Base-by-base conservation (phyloP, 495 filamentous ascomycete genomes). In the Neurospora sp. region DNA sequence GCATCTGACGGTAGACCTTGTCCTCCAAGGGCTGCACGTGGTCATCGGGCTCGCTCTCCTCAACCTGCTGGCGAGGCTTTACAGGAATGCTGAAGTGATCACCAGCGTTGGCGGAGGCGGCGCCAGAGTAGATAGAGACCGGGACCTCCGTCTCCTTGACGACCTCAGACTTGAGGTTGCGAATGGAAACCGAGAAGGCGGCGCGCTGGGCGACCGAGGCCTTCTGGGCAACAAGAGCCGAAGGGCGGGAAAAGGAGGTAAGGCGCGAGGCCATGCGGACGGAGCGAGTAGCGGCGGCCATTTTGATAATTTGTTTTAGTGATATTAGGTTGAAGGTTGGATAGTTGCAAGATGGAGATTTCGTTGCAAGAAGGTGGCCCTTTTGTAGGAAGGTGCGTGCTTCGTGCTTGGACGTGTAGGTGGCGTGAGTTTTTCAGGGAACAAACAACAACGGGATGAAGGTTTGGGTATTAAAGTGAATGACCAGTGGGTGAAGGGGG, bases 81-180 rank as follows among this genome's bases (percentile, higher is more conserved):
- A 94, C 83, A 73, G 93, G 91, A 85, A 94, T 97, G 70, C 88
- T 91, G 83, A 95, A 90, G 72, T 87, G 87, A 59, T 92, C 87
- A 20, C 83, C 81, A 20, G 88, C 81, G 18, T 83, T 87, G 70
- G 83, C 83, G 65, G 79, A 79, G 9, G 83, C 81, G 27, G 76
- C 70, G 31, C 81, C 78, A 40, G 76, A 81, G 78, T 86, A 86
- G 40, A 85, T 81, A 16, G 84, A 82, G 38, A 86, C 84, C 42
- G 84, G 84, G 12, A 86, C 78, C 74, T 85, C 84, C 37, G 82
- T 85, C 79, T 86, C 84, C 76, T 82, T 82, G 73, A 86, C 82
- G 0, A 86, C 84, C 70, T 84, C 83, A 4, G 83, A 80, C 70
- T 84, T 82, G 71, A 83, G 76, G 42, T 75, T 75, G 72, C 80